Conservation (phyloP, 2,329 filamentous ascomycete genomes). For the Aspergillus vadensis region DNA sequence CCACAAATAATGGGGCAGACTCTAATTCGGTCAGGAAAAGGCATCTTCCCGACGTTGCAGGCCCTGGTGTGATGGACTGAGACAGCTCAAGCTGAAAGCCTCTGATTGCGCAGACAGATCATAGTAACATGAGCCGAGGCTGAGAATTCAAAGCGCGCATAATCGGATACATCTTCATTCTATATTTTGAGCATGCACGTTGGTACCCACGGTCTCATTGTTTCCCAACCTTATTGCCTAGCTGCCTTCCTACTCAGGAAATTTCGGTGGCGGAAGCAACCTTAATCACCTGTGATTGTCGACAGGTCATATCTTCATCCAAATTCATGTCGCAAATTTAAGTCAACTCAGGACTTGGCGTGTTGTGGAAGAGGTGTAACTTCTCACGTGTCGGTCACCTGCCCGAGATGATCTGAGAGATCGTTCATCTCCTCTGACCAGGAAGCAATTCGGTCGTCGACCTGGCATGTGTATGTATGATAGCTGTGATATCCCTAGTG, state of each 20-base stretch:
- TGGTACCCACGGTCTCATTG: background rate
- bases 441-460: background rate
- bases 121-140: background rate
- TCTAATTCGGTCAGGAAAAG: background rate
- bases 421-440: background rate
- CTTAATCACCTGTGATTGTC: background rate
- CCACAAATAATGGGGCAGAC: background rate
- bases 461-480: background rate
- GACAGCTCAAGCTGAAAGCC: background rate
- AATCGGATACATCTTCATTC: background rate
- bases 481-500: too few species aligned
- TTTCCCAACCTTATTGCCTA: background rate
- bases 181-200: background rate
- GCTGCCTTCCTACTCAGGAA: background rate
- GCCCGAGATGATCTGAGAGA: background rate
- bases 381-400: background rate
- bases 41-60: background rate
- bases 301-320: background rate
- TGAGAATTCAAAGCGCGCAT: background rate
- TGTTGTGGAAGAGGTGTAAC: background rate
- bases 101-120: background rate
- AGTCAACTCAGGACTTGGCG: background rate
- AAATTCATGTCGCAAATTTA: background rate
- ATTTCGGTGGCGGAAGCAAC: background rate
- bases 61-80: background rate